A percentile compares a stretch with the other conserved stretches of the same genome.
phyloP scores from a whole-genome alignment of 1,139 yeast species.

The Arxiozyma slooffiae region DNA sequence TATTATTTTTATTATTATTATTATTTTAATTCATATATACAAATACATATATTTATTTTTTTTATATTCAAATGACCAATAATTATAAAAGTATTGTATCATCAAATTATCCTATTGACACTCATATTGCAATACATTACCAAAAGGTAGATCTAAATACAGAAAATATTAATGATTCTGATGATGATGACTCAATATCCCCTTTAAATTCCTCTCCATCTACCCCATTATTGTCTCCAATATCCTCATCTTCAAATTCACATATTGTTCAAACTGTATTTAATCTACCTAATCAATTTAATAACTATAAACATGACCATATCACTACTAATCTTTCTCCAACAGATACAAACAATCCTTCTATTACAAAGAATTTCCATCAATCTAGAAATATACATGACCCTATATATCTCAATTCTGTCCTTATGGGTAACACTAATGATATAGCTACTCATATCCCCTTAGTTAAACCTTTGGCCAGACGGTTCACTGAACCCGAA shows the following conservation, averaged over 20 bases:
- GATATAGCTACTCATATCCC: neutral
- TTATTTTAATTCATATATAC: no score
- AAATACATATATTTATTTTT: no score
- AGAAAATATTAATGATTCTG: neutral
- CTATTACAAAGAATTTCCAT: neutral
- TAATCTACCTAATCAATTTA: constrained; percentile 1
- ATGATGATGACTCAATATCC: constrained; percentile 1
- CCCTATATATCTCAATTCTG: neutral
- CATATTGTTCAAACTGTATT: constrained; percentile 5
- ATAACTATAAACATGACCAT: neutral
- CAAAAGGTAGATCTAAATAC: neutral
- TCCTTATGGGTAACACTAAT: neutral
- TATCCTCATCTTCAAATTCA: neutral
- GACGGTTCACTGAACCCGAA: constrained; percentile 11
- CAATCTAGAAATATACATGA: neutral
- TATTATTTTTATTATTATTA: no score
- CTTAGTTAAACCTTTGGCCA: neutral
- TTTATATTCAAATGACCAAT: neutral
- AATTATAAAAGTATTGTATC: neutral
- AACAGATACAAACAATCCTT: neutral
- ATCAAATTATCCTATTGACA: neutral
- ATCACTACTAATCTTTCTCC: neutral
- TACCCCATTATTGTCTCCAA: neutral
- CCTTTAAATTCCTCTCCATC: neutral
- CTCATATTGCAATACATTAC: constrained; percentile 2